Base-by-base conservation (phyloP, 768 basidiomycete species). In the Serendipita sp. region DNA sequence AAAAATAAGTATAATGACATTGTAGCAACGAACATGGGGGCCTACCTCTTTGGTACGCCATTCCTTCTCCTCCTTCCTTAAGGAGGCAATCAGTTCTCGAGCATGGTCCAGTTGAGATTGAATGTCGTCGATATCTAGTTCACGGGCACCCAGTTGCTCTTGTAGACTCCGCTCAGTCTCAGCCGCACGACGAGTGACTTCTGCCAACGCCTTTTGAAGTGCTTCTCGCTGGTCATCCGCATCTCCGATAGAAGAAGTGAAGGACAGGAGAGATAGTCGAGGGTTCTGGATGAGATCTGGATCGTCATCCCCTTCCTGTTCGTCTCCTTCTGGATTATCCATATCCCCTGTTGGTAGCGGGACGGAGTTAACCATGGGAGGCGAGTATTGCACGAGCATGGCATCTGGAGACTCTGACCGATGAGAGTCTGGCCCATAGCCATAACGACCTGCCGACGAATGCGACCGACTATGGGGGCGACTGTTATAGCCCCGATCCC, bases 21-120 rank as follows among this genome's bases (percentile, higher is more conserved):
- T 55, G 66, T 64, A 43, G 62, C 53, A 31, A 66, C 5, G 44
- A 64, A 45, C 23, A 64, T 46, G 2, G 2, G 50, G 68, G 74
- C 68, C 8, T 65, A 90, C 90, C 78, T 96, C 94, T 73, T 93
- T 94, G 11, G 81, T 77, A 50, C 89, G 79, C 67, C 95, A 73
- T 69, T 97, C 94, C 75, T 97, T 96, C 74, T 97, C 93, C 69
- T 97, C 92, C 44, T 89, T 81, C 72, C 90, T 88, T 3, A 87
- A 85, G 3, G 86, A 80, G 13, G 78, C 84, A 5, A 96, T 76
- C 72, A 96, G 94, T 11, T 77, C 81, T 67, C 80, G 76, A 66
- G 86, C 73, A 71, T 96, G 91, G 64, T 96, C 93, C 64, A 95
- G 71, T 34, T 81, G 78, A 2, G 74, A 74, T 69, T 94, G 85